A percentile compares a stretch with the other conserved stretches of the same genome.
Evolutionary conservation across 1,139 yeast species (phyloP).

Genomic region (Debaryomycetaceae sp.): DNA sequence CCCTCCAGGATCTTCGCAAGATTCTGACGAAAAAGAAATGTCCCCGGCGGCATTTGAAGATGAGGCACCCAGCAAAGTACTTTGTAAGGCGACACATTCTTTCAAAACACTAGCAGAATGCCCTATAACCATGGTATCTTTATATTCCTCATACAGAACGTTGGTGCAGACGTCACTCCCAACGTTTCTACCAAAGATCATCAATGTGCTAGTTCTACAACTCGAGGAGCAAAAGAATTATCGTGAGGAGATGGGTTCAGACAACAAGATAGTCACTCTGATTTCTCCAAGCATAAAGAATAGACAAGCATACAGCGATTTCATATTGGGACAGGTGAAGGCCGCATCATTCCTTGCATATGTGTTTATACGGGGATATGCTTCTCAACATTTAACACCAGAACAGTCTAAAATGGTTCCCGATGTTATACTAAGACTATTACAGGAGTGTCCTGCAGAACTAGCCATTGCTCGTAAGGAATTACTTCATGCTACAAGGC

Average conservation of each 20-base stretch:
- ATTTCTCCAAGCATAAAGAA: slow-evolving; percentile 68
- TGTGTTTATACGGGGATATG: slow-evolving; percentile 80
- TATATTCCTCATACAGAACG: slow-evolving; percentile 82
- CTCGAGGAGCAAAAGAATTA: slow-evolving; percentile 49
- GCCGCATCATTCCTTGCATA: slow-evolving; percentile 95
- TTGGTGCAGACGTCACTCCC: slow-evolving; percentile 72
- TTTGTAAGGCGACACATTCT: slow-evolving; percentile 64
- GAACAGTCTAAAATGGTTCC: slow-evolving; percentile 75
- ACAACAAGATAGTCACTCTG: slow-evolving; percentile 49
- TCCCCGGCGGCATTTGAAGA: slow-evolving; percentile 35
- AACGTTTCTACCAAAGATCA: slow-evolving; percentile 75
- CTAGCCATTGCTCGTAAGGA: slow-evolving; percentile 90
- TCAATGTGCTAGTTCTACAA: slow-evolving; percentile 70
- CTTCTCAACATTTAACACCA: slow-evolving; percentile 58
- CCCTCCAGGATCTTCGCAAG: slow-evolving; percentile 28
- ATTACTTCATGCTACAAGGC: slow-evolving; percentile 89
- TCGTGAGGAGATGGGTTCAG: slow-evolving; percentile 60
- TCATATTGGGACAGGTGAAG: slow-evolving; percentile 92
- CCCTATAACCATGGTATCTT: slow-evolving; percentile 92
- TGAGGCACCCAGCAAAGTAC: slow-evolving; percentile 36
- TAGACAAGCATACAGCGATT: slow-evolving; percentile 81
- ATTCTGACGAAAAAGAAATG: slow-evolving; percentile 32
- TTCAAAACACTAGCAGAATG: slow-evolving; percentile 94
- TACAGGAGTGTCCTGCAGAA: slow-evolving; percentile 98
- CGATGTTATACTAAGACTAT: slow-evolving; percentile 74